Conservation (phyloP, 2,329 filamentous ascomycete species). For the Fusarium sp. region DNA sequence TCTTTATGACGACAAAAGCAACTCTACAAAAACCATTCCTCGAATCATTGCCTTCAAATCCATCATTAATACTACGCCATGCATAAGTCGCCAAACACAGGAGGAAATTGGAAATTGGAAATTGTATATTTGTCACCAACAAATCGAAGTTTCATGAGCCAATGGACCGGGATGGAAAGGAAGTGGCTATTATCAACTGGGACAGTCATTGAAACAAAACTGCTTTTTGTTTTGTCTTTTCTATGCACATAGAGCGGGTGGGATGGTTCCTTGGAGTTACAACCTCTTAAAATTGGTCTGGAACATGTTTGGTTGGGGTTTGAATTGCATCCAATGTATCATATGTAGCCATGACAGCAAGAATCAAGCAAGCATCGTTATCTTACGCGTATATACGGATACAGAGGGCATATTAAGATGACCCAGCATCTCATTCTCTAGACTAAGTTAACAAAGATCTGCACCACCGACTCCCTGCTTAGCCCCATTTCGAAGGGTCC, state of each 20-base stretch:
- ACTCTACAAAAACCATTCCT: background rate
- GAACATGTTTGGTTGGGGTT: background rate
- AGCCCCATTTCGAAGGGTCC: slow-evolving; percentile 23
- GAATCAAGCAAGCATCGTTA: background rate
- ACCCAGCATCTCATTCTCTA: slow-evolving; percentile 30
- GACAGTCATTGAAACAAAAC: background rate
- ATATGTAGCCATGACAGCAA: slow-evolving; percentile 6
- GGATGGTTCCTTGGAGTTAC: background rate
- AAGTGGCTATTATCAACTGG: background rate
- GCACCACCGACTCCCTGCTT: slow-evolving; percentile 37
- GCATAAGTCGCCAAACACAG: background rate
- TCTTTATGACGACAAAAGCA: background rate
- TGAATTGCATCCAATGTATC: slow-evolving; percentile 17
- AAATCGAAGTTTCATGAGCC: slow-evolving; percentile 1
- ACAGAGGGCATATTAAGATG: slow-evolving; percentile 6
- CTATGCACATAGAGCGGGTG: background rate
- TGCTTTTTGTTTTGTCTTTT: slow-evolving; percentile 2
- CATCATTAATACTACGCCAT: slow-evolving; percentile 19
- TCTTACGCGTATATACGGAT: background rate
- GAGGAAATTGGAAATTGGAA: background rate
- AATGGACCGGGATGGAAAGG: background rate
- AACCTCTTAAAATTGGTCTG: background rate
- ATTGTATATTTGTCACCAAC: slow-evolving; percentile 1
- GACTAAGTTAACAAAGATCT: slow-evolving; percentile 25
- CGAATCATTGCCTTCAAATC: slow-evolving; percentile 1